Base-by-base conservation (phyloP, 2,329 filamentous ascomycete species). In the Pseudomassariella vexata region DNA sequence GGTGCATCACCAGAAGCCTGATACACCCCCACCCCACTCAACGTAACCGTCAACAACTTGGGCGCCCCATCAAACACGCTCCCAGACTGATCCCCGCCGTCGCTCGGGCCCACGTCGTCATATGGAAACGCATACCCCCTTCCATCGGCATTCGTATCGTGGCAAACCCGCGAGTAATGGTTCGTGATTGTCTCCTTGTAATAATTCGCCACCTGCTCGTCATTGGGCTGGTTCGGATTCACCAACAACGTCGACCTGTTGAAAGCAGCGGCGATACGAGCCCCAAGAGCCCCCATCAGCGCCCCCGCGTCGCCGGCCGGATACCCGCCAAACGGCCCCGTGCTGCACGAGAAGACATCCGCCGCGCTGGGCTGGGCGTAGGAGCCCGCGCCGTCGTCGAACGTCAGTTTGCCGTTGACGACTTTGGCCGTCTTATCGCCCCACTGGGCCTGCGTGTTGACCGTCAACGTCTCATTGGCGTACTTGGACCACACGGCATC, bases 191-290 rank as follows among this genome's bases (percentile, higher is more conserved):
- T 35, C 10, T 68, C 55, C 24, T 52, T 42, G 55, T 83, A 83
- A 50, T 79, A 82, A 7, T 49, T 52, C 5, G 49, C 50, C 3
- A 68, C 56, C 1, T 47, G 40, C 49, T 74, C 71, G 30, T 63
- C 62, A 34, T 71, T 63, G 10, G 73, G 77, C 57, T 73, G 76
- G 42, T 49, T 46, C n/a, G 53, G 32, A 45, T 71, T 60, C 14
- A 57, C 49, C 30, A 84, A 57, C 38, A 92, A 57, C 9, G 82
- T 89, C 20, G 73, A 79, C 15, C 85, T 71, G 57, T 89, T 87
- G 48, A 90, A 75, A 1, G 81, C 83, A 1, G 85, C 85, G 0
- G 81, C 73, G 10, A 92, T 60, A n/a, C 85, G 70, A 0, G 86
- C 82, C 7, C 79, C 79, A 35, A 89, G 72, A 24, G 79, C 78